Evolutionary conservation across 2,329 filamentous ascomycete genomes (phyloP), one percentile per base, ranked within the genome.

Genomic region (Aspergillus tubingensis): DNA sequence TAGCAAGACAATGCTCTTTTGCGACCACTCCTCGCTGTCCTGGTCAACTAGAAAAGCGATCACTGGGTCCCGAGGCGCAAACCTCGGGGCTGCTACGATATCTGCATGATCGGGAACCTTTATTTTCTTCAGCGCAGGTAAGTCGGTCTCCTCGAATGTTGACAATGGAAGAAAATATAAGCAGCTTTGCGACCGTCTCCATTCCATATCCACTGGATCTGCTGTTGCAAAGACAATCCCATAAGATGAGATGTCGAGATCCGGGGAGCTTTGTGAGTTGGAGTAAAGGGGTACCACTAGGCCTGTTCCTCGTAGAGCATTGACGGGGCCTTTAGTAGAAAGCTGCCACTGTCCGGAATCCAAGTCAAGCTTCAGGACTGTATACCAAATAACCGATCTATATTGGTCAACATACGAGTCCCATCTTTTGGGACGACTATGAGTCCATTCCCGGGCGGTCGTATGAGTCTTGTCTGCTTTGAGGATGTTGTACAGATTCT

Each of bases 301-400:
- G n/a, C 52, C 52, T 10, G 52, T 54, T 8, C 41, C 52, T 43
- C 52, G 52, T 6, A 54, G 17, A 8, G 52, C 52, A 27, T 54
- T 54, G 38, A 44, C 43, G 5, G 52, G 52, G 23, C 52, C 52
- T 10, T 41, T 43, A 10, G 15, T 7, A 15, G 39, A 23, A 4
- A 54, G 52, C 15, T 44, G 52, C 52, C 52, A 54, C 27, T 44
- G 43, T 10, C 44, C 10, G 10, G 23, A 30, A 11, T n/a, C 11
- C 19, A n/a, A 3, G 13, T 54, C 38, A 5, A 54, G 17, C 32
- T 54, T 44, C 23, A 54, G 38, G 8, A 54, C 52, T 8, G 52
- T 54, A n/a, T 30, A 54, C 52, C 52, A 54, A 8, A 54, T 54
- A 15, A 32, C 52, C 23, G 52, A 54, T 19, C 52, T 38, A 19